phyloP scores from a whole-genome alignment of 768 basidiomycete genomes.

The Russula compacta region DNA sequence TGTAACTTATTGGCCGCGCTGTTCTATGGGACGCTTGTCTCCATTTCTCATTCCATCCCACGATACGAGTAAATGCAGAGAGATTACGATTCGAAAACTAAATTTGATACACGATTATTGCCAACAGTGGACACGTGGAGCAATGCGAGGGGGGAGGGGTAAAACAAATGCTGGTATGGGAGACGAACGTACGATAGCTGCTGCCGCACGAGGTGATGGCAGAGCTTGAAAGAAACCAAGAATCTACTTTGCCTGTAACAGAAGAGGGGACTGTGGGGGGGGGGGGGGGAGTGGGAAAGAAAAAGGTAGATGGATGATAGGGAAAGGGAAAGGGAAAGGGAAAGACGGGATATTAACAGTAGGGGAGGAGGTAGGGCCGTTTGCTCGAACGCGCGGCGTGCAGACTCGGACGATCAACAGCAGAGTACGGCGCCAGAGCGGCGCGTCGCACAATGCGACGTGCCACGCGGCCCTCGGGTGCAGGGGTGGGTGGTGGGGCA shows the following conservation, averaged over 20 bases:
- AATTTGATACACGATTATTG: not conserved
- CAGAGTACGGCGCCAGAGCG: slow-evolving; percentile 1
- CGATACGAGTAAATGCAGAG: not conserved
- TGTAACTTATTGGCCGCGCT: not conserved
- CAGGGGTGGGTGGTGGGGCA: not conserved
- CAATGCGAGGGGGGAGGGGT: not conserved
- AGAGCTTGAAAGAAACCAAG: no score
- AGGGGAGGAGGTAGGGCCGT: not conserved
- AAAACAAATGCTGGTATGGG: not conserved
- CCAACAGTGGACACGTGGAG: not conserved
- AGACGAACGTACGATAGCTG: not conserved
- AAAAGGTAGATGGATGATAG: not conserved
- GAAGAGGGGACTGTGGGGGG: no score
- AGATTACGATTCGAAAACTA: not conserved
- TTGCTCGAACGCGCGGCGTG: not conserved
- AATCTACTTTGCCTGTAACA: not conserved
- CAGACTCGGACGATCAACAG: not conserved
- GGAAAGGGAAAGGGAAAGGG: no score
- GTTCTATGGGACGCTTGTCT: not conserved
- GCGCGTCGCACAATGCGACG: slow-evolving; percentile 1
- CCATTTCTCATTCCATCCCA: not conserved
- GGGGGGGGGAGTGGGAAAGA: not conserved
- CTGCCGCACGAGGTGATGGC: not conserved
- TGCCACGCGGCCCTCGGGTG: not conserved
- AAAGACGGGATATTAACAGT: not conserved